Percentiles rank a stretch among this genome's conserved stretches.
Evolutionary conservation across 768 basidiomycete species (phyloP).

Genomic region (Suillus variegatus): DNA sequence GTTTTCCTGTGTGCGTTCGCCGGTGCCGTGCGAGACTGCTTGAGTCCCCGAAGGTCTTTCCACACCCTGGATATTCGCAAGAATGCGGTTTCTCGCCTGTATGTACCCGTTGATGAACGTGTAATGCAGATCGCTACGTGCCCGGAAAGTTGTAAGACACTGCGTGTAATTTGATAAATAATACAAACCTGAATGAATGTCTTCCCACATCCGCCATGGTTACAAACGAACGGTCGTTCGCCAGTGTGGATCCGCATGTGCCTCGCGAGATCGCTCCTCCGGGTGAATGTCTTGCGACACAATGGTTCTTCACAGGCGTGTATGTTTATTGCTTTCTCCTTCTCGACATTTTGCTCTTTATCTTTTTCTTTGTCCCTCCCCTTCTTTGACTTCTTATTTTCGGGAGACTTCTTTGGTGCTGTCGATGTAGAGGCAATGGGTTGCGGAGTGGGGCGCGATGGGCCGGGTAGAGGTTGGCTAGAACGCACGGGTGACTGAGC

Average conservation of each 20-base stretch:
- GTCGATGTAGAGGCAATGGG: conserved; percentile 57
- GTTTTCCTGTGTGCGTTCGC: conserved; percentile 84
- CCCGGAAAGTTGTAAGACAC: conserved; percentile 17
- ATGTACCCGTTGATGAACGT: conserved; percentile 87
- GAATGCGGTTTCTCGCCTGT: conserved; percentile 92
- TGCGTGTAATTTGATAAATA: conserved; percentile 2
- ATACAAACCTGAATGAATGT: conserved; percentile 83
- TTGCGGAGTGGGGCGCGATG: conserved; percentile 36
- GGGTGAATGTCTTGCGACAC: conserved; percentile 80
- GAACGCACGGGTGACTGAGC: conserved; percentile 21
- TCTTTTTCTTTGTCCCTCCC: conserved; percentile 27
- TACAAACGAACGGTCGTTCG: conserved; percentile 81
- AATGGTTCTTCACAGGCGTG: conserved; percentile 73
- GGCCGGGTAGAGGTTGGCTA: conserved; percentile 39
- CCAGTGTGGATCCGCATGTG: conserved; percentile 92
- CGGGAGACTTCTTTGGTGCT: conserved; percentile 23
- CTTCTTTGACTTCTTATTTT: conserved; percentile 29
- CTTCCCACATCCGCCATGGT: conserved; percentile 76
- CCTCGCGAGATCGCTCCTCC: conserved; percentile 80
- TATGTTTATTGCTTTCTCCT: conserved; percentile 46
- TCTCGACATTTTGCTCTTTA: conserved; percentile 31
- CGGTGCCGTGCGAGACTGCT: conserved; percentile 91
- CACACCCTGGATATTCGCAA: conserved; percentile 88
- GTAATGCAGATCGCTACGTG: conserved; percentile 79
- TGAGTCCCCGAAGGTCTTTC: conserved; percentile 88